Conservation (phyloP, 1,284 basidiomycete genomes). For the Leccinum fuscescens region DNA sequence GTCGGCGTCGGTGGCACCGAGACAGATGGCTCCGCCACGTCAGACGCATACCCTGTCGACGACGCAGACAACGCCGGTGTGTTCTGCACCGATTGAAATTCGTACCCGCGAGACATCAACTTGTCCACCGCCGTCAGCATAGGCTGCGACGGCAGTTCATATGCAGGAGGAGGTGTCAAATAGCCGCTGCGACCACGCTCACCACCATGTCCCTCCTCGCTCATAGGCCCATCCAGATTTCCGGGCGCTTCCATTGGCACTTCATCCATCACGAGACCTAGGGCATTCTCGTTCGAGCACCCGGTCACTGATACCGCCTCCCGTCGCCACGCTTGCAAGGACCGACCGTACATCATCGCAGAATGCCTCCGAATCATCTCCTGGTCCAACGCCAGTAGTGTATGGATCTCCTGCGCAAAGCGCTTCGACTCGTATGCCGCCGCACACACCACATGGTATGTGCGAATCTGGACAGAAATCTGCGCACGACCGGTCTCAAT, state of each 20-base stretch:
- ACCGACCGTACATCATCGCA: conserved; percentile 9
- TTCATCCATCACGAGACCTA: conserved; percentile 17
- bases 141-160: background rate
- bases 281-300: conserved; percentile 1
- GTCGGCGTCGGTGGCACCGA: conserved; percentile 12
- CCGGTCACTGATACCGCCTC: background rate
- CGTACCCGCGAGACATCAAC: background rate
- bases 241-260: conserved; percentile 20
- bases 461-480: conserved; percentile 28
- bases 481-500: conserved; percentile 6
- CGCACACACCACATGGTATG: conserved; percentile 18
- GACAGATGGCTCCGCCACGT: background rate
- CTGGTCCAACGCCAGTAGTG: conserved; percentile 20
- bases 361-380: conserved; percentile 20
- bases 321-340: background rate
- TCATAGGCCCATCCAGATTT: background rate
- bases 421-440: conserved; percentile 24
- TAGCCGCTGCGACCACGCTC: background rate
- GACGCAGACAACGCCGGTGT: background rate
- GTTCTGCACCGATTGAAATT: background rate
- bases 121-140: background rate
- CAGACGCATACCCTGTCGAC: background rate
- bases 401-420: conserved; percentile 21
- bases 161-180: conserved; percentile 9
- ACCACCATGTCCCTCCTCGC: background rate